Base-by-base conservation (phyloP, 2,329 filamentous ascomycete genomes). In the Penicillium oxalicum region DNA sequence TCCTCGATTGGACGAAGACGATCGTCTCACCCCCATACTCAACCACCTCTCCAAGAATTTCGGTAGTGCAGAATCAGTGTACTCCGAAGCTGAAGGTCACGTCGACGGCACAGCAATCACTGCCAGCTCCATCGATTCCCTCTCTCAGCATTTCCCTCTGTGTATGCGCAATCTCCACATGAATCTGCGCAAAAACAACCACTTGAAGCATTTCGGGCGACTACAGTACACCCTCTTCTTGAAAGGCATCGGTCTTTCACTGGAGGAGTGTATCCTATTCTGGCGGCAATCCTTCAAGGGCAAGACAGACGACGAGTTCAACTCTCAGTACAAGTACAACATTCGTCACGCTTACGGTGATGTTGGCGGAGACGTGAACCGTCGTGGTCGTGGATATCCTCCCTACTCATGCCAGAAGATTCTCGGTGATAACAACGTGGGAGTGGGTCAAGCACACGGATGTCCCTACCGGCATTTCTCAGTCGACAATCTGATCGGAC, bases 321-420 rank as follows among this genome's bases (percentile, higher is more conserved):
- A 94, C 71, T 97, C 96, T 65, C 90, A 96, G 66, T 97, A 98
- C 73, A 81, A 87, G 39, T 98, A 98, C 78, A 97, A 98, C 67
- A 82, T 97, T 49, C 87, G 91, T n/a, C 91, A 98, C 77, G 71
- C 78, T 0, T 98, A 97, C 67, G 93, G 93, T 57, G 91, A 97
- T 61, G 93, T 97, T 0, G 93, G 93, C 47, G 91, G 91, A 49
- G 91, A 97, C 69, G 78, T 83, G 18, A 96, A 95, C 65, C 81
- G 91, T 29, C 82, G 91, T 46, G 87, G 90, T 37, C 81, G 87
- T 47, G 91, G 91, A 18, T 96, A 96, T 67, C 87, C 87, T 42
- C 89, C 93, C 0, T 94, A 89, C 64, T 93, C 87, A 46, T 98
- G 93, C 68, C 91, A 97, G 64, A 96, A 94, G 73, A 91, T 98